These are phyloP conservation scores for Phaffia tasmanica DNA, from an alignment of 768 basidiomycete genomes.

Conservation along the genomic window DNA sequence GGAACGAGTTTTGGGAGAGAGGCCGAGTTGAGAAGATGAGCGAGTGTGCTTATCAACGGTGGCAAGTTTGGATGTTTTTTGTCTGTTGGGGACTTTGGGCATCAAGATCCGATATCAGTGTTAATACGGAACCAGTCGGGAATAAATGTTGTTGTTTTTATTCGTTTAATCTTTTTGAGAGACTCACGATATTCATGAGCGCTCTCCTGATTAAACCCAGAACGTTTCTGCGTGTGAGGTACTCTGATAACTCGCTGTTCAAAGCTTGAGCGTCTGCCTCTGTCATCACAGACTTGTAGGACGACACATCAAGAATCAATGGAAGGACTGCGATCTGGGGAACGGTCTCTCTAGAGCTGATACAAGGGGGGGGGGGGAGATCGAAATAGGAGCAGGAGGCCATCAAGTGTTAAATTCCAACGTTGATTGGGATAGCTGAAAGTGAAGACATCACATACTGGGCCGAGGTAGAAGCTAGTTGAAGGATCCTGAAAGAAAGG, in stretches of 20 bases:
- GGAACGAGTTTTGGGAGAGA: constrained; percentile 31
- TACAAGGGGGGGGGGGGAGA: neutral
- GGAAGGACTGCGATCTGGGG: constrained; percentile 4
- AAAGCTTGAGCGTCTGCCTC: neutral
- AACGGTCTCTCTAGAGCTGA: neutral
- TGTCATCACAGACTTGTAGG: constrained; percentile 12
- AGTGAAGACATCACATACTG: neutral
- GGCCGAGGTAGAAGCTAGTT: constrained; percentile 4
- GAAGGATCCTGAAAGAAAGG: constrained; percentile 2
- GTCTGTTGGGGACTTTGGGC: constrained; percentile 47
- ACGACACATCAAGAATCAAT: constrained; percentile 13
- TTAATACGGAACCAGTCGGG: neutral
- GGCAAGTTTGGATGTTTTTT: constrained; percentile 50
- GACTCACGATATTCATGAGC: constrained; percentile 3
- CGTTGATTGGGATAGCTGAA: neutral
- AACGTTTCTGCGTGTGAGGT: neutral
- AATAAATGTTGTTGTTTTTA: neutral
- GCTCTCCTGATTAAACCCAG: constrained; percentile 2
- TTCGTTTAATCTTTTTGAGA: neutral
- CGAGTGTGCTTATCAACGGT: constrained; percentile 37
- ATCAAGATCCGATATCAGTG: neutral
- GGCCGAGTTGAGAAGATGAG: constrained; percentile 42
- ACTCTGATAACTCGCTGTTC: neutral
- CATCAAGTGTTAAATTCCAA: neutral
- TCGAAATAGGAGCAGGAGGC: neutral